Conservation (phyloP, 768 basidiomycete species). For the Phaeolepiota aurea region DNA sequence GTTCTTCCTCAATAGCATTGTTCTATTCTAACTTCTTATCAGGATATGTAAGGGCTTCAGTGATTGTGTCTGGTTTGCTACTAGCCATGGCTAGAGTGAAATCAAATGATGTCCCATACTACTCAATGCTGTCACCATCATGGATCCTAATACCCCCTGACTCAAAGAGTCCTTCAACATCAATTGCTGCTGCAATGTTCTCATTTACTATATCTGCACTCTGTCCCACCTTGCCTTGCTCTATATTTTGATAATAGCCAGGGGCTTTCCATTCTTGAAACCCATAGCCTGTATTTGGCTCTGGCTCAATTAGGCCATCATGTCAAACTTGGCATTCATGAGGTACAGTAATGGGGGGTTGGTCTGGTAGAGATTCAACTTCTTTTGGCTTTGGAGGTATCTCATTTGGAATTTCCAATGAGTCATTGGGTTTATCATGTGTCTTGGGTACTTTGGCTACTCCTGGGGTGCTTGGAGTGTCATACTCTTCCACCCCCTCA, state of each 20-base stretch:
- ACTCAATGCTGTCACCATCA: neutral
- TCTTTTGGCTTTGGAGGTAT: too few species aligned
- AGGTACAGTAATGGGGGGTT: too few species aligned
- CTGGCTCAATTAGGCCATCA: neutral
- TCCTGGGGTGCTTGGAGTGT: too few species aligned
- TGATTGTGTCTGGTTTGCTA: neutral
- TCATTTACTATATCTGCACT: too few species aligned
- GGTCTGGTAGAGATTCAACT: too few species aligned
- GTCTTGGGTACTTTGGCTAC: too few species aligned
- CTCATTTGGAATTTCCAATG: too few species aligned
- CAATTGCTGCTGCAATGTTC: neutral
- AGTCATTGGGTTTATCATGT: too few species aligned
- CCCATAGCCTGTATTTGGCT: neutral
- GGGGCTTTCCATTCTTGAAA: neutral
- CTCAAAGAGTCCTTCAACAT: neutral
- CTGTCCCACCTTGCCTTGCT: too few species aligned
- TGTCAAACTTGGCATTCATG: too few species aligned
- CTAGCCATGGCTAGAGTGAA: neutral
- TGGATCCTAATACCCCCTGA: neutral
- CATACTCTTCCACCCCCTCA: too few species aligned
- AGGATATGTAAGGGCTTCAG: neutral
- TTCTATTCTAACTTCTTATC: neutral
- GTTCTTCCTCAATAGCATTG: conserved; percentile 6
- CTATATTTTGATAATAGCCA: neutral
- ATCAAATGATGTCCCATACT: neutral